These are phyloP conservation scores for Aphanomyces invadans DNA, from an alignment of 352 stramenopile species.

Conservation along the genomic window DNA sequence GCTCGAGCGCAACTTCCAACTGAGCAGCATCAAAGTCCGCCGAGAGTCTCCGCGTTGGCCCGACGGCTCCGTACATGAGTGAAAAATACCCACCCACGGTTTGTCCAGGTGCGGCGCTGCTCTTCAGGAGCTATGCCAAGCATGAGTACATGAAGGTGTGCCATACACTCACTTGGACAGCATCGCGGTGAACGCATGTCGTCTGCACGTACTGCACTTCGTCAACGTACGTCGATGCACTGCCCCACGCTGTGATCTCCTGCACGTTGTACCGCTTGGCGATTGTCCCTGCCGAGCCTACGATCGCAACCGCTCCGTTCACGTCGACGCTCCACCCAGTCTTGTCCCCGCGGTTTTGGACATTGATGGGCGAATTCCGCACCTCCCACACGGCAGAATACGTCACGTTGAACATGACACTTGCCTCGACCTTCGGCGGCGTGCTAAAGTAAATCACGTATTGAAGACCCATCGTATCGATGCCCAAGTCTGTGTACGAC, in stretches of 20 bases:
- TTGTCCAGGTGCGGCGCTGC: conserved; percentile 47
- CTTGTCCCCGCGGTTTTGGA: conserved; percentile 38
- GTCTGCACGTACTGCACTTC: conserved; percentile 26
- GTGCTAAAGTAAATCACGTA: conserved; percentile 59
- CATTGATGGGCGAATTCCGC: conserved; percentile 40
- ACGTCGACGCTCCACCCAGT: conserved; percentile 64
- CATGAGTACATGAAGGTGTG: not conserved
- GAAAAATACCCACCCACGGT: conserved; percentile 69
- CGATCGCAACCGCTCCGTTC: conserved; percentile 51
- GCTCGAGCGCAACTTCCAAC: conserved; percentile 55
- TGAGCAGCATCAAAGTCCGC: conserved; percentile 64
- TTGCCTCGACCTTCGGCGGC: conserved; percentile 38
- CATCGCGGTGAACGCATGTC: conserved; percentile 22
- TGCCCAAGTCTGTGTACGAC: conserved; percentile 58
- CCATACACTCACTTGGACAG: conserved; percentile 2
- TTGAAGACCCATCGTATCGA: conserved; percentile 60
- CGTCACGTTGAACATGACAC: conserved; percentile 52
- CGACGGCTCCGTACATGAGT: conserved; percentile 45
- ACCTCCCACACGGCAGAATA: conserved; percentile 66
- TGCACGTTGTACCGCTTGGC: conserved; percentile 60
- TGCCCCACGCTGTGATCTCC: conserved; percentile 48
- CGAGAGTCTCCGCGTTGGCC: conserved; percentile 46
- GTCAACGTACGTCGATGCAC: conserved; percentile 27
- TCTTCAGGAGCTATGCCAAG: conserved; percentile 47
- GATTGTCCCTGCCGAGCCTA: conserved; percentile 53